Evolutionary conservation across 1,284 basidiomycete species (phyloP).

Genomic region (Microstroma glucosiphilum): DNA sequence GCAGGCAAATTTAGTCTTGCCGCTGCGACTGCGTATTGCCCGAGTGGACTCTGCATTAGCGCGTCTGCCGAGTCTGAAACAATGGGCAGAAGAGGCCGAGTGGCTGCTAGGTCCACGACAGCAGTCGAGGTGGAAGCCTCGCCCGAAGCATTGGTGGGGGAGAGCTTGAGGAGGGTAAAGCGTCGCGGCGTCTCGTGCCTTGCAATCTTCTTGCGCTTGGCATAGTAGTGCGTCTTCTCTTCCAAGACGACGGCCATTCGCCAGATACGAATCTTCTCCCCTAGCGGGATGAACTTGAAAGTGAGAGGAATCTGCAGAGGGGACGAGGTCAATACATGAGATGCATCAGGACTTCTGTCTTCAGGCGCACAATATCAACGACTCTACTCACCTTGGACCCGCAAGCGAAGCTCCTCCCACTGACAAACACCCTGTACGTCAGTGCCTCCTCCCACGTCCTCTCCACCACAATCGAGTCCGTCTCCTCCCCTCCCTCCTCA

Average conservation of each 20-base stretch:
- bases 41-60: constrained; percentile 53
- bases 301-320: constrained; percentile 63
- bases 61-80: constrained; percentile 55
- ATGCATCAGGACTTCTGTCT: too few species aligned
- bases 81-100: constrained; percentile 64
- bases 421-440: constrained; percentile 70
- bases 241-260: constrained; percentile 73
- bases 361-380: too few species aligned
- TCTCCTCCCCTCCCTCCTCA: constrained; percentile 60
- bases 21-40: constrained; percentile 39
- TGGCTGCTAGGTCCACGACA: too few species aligned
- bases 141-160: constrained; percentile 54
- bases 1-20: constrained; percentile 8
- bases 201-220: constrained; percentile 57
- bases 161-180: constrained; percentile 64
- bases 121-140: too few species aligned
- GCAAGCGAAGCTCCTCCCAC: constrained; percentile 61
- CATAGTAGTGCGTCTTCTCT: constrained; percentile 56
- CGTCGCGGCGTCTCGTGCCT: constrained; percentile 68
- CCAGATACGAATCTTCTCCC: constrained; percentile 73
- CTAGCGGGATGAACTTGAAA: constrained; percentile 73
- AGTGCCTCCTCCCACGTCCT: constrained; percentile 87
- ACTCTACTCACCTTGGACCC: constrained; percentile 58
- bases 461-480: constrained; percentile 76
- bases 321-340: too few species aligned